Conservation (phyloP, 306 rosid species). For the Rosa lucieae region DNA sequence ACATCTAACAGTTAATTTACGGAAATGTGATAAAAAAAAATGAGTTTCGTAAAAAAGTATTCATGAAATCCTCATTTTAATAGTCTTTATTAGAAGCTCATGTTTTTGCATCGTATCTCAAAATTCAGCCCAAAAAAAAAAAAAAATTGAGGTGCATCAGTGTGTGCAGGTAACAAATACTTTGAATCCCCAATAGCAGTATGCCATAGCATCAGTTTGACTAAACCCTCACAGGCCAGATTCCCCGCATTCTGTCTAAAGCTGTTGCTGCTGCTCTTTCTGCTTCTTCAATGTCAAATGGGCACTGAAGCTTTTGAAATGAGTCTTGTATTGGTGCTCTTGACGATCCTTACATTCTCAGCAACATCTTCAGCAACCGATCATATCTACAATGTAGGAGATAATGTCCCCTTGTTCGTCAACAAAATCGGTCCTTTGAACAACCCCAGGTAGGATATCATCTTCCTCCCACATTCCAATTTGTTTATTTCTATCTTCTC, state of each 20-base stretch:
- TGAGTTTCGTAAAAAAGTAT: too few species aligned
- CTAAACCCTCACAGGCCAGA: not conserved
- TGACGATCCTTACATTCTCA: conserved; percentile 20
- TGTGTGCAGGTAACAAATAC: too few species aligned
- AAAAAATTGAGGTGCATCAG: too few species aligned
- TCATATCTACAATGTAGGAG: conserved; percentile 62
- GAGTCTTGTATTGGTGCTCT: conserved; percentile 37
- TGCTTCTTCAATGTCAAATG: conserved; percentile 28
- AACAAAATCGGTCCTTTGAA: conserved; percentile 83
- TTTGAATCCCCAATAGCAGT: not conserved
- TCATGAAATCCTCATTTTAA: too few species aligned
- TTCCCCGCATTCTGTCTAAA: not conserved
- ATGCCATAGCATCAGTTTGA: not conserved
- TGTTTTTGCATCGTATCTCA: too few species aligned
- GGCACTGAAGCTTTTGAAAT: conserved; percentile 24
- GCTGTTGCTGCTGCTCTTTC: not conserved
- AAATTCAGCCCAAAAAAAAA: too few species aligned
- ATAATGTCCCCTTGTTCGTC: conserved; percentile 57
- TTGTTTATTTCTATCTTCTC: conserved; percentile 1
- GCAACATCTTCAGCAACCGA: conserved; percentile 43
- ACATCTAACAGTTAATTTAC: too few species aligned
- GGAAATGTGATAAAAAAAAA: too few species aligned
- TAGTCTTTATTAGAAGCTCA: too few species aligned
- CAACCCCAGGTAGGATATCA: conserved; percentile 74
- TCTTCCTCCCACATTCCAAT: not conserved